A percentile compares a stretch with the other conserved stretches of the same genome.
Evolutionary conservation across 352 stramenopile genomes (phyloP).

Genomic region (Globisporangium perplexum): DNA sequence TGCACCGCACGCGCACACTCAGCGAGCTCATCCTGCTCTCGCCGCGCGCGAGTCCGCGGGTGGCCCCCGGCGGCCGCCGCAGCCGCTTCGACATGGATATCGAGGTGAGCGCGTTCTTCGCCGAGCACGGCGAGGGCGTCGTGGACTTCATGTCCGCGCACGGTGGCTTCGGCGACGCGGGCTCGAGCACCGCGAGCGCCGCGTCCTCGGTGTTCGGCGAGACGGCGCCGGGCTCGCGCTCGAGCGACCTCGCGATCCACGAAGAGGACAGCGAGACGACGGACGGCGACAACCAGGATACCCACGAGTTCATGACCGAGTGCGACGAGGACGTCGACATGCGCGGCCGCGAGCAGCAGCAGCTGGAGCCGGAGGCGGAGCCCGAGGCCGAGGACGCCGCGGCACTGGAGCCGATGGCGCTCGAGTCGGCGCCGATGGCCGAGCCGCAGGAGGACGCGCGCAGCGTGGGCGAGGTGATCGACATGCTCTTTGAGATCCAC

Average conservation of each 20-base stretch:
- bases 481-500: conserved; percentile 86
- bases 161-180: conserved; percentile 5
- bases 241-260: conserved; percentile 12
- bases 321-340: conserved; percentile 23
- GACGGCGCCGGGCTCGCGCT: conserved; percentile 9
- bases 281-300: conserved; percentile 8
- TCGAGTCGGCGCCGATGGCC: conserved; percentile 12
- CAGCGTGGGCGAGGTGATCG: conserved; percentile 66
- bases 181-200: background rate
- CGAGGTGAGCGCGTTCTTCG: conserved; percentile 65
- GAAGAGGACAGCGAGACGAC: conserved; percentile 26
- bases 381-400: conserved; percentile 23
- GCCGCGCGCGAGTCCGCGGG: conserved; percentile 47
- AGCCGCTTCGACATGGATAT: conserved; percentile 85
- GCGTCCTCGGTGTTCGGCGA: conserved; percentile 17
- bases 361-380: background rate
- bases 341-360: background rate
- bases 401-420: no score
- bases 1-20: conserved; percentile 75
- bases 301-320: conserved; percentile 17
- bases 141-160: conserved; percentile 48
- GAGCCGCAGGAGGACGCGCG: conserved; percentile 16
- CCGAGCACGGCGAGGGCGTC: conserved; percentile 48
- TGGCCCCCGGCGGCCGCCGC: conserved; percentile 34
- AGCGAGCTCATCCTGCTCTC: conserved; percentile 75